Base-by-base conservation (phyloP, 2,329 filamentous ascomycete species). In the Aureobasidium uvarum region DNA sequence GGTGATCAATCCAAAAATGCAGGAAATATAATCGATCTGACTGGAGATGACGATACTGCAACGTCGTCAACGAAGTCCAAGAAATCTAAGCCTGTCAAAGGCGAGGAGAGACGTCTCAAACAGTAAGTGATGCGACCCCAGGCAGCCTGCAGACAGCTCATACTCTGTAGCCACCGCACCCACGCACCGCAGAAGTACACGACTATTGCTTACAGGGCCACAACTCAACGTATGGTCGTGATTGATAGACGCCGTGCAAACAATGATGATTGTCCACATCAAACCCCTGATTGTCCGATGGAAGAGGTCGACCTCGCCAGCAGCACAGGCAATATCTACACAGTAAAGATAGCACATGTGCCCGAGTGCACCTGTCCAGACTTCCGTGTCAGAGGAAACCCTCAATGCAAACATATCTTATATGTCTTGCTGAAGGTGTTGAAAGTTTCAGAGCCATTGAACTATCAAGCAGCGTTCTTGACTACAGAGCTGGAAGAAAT, bases 351-450 rank as follows among this genome's bases (percentile, higher is more conserved):
- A 63, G 73, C 76, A 67, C 81, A 81, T 62, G 70, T 79, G 5
- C 85, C 85, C 0, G 75, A 69, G 2, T 74, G 73, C 63, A 68
- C 70, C 18, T 74, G 73, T 43, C 72, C 72, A 2, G 67, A 74
- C 48, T 72, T 72, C 1, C 36, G 48, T 33, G 59, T 39, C 16
- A 72, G 72, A 45, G 68, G 71, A 14, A 83, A 85, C 10, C 83
- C 85, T 43, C 84, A 86, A 71, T 89, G 86, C 80, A 88, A 88
- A 71, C 87, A 90, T 69, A 78, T 87, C 20, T 69, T 89, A 36
- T 89, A 86, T 70, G 84, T 85, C 36, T 79, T 88, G 62, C 74
- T 83, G 51, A 83, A 84, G 31, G 82, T 86, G 1, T 78, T 88
- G 39, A 86, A 85, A 74, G 84, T 81, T 0, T 81, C 81, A 0